Base-by-base conservation (phyloP, 139 green algal genomes). In the Chlamydomonas sp. region DNA sequence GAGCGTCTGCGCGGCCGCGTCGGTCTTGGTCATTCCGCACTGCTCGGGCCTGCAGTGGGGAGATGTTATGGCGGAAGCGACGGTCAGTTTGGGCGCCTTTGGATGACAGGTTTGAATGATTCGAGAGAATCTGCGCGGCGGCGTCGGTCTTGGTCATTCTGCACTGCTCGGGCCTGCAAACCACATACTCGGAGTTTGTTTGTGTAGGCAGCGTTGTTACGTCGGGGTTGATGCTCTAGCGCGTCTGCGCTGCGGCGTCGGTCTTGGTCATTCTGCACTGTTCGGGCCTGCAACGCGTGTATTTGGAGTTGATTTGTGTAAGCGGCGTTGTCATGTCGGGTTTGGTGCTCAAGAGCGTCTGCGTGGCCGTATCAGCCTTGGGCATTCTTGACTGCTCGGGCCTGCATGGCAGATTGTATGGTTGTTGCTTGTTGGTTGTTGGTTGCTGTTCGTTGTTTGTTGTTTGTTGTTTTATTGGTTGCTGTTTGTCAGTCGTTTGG, bases 91-190 rank as follows among this genome's bases (percentile, higher is more conserved):
- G n/a, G n/a, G n/a, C n/a, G n/a, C n/a, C n/a, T n/a, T n/a, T n/a
- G n/a, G n/a, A n/a, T n/a, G n/a, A n/a, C n/a, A n/a, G n/a, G n/a
- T n/a, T n/a, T n/a, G n/a, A n/a, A n/a, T n/a, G n/a, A n/a, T n/a
- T 78, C 78, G 62, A n/a, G 24, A 98, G 83, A 2, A 91, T 97
- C 67, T 89, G 72, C 29, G 86, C 84, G 2, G 94, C 94, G 1
- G 94, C 94, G 37, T 96, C 91, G 22, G 92, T 97, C 82, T 98
- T 98, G 59, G 91, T 96, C 88, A 98, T 90, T 54, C 94, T 92
- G 65, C 83, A 91, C 47, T 96, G 90, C 64, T 98, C 91, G 43
- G 43, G 43, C 43, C 43, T n/a, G 43, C 13, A 54, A 54, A 16
- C 13, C 13, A 54, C 13, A 16, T 16, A 54, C 13, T n/a, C n/a